phyloP scores from a whole-genome alignment of 2,329 filamentous ascomycete genomes.

The Fusarium brevicatenulatum region DNA sequence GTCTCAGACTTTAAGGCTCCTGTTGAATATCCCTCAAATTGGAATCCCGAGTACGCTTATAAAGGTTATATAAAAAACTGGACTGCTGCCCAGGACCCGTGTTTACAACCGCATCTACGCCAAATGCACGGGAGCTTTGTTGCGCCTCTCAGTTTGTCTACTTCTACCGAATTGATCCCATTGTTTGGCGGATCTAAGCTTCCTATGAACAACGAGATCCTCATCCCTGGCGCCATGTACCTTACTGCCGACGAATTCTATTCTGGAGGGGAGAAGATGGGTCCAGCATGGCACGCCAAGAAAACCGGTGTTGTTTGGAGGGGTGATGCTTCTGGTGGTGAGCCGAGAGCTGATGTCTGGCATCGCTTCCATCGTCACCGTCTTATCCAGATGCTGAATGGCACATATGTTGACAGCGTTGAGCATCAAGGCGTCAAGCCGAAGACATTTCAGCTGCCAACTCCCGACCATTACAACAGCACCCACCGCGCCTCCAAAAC shows the following conservation, averaged over 20 bases:
- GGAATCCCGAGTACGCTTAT: constrained; percentile 51
- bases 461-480: constrained; percentile 55
- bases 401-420: constrained; percentile 62
- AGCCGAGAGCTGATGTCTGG: constrained; percentile 67
- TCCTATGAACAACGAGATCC: constrained; percentile 70
- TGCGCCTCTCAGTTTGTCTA: constrained; percentile 61
- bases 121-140: constrained; percentile 67
- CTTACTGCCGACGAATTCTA: constrained; percentile 68
- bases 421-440: constrained; percentile 55
- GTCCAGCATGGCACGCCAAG: constrained; percentile 68
- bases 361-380: constrained; percentile 76
- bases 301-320: constrained; percentile 68
- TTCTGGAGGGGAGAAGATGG: constrained; percentile 64
- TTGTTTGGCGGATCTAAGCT: constrained; percentile 72
- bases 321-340: constrained; percentile 71
- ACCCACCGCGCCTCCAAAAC: constrained; percentile 45
- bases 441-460: constrained; percentile 62
- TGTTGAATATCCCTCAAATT: constrained; percentile 49
- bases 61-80: constrained; percentile 67
- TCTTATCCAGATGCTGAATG: constrained; percentile 75
- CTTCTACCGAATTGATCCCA: constrained; percentile 65
- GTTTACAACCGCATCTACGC: constrained; percentile 64
- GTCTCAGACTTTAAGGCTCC: constrained; percentile 46
- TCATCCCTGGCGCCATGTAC: constrained; percentile 74
- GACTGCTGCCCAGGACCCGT: constrained; percentile 67